Percentiles rank a stretch among this genome's conserved stretches.
Conservation (phyloP, 495 filamentous ascomycete species). For the Venustampulla echinocandica region DNA sequence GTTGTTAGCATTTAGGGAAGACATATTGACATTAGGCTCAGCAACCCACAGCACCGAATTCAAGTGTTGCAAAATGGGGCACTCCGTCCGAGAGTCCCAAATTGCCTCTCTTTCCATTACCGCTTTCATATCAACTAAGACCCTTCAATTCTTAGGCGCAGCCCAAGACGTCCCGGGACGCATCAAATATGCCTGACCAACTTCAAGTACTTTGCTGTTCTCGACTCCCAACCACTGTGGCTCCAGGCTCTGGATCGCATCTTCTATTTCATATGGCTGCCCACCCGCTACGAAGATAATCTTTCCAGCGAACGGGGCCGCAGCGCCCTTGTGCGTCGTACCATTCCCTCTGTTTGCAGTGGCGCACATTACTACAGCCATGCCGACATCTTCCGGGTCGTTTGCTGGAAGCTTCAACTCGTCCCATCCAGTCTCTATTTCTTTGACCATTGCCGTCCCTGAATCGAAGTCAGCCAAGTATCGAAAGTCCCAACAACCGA, state of each 20-base stretch:
- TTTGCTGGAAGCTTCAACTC: slow-evolving; percentile 26
- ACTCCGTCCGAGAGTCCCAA: too few relatives aligned
- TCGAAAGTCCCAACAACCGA: neutral
- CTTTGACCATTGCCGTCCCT: slow-evolving; percentile 29
- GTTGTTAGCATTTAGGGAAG: too few relatives aligned
- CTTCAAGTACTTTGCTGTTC: slow-evolving; percentile 24
- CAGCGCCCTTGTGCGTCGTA: slow-evolving; percentile 21
- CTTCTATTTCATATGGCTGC: slow-evolving; percentile 31
- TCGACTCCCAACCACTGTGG: slow-evolving; percentile 28
- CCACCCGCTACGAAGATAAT: slow-evolving; percentile 29
- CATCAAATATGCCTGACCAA: slow-evolving; percentile 27
- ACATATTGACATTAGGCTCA: too few relatives aligned
- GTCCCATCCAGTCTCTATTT: slow-evolving; percentile 30
- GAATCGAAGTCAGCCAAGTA: neutral
- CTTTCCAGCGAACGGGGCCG: slow-evolving; percentile 27
- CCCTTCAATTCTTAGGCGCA: slow-evolving; percentile 7
- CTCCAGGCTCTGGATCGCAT: slow-evolving; percentile 26
- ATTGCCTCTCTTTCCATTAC: too few relatives aligned
- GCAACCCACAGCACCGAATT: too few relatives aligned
- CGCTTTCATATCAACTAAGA: too few relatives aligned
- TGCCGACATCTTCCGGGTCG: slow-evolving; percentile 27
- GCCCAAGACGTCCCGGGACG: slow-evolving; percentile 24
- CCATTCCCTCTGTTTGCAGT: slow-evolving; percentile 22
- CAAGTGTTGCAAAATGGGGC: too few relatives aligned
- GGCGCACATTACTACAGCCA: slow-evolving; percentile 26